phyloP scores from a whole-genome alignment of 2,329 filamentous ascomycete species.

The Penicillium carneum region DNA sequence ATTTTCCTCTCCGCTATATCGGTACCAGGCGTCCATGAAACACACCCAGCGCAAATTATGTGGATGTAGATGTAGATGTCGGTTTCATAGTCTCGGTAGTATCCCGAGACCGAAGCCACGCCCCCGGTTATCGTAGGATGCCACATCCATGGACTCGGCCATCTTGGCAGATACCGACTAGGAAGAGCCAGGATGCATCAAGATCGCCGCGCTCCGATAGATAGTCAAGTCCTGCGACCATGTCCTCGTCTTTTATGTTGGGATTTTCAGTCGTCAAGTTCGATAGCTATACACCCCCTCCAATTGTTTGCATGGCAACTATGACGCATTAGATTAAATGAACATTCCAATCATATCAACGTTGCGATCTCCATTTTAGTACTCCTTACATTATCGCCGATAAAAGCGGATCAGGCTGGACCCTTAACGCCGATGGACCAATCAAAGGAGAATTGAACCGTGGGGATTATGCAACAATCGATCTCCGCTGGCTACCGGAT shows the following conservation, averaged over 20 bases:
- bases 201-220: conserved; percentile 37
- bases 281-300: no score
- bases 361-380: no score
- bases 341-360: no score
- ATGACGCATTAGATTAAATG: no score
- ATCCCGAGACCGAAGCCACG: conserved; percentile 38
- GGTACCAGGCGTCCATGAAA: conserved; percentile 34
- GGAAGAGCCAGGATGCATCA: conserved; percentile 36
- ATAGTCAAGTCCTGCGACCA: conserved; percentile 40
- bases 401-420: no score
- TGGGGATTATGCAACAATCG: no score
- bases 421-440: no score
- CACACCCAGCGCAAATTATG: conserved; percentile 43
- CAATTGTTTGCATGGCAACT: no score
- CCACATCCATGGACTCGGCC: conserved; percentile 41
- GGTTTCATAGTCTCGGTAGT: conserved; percentile 41
- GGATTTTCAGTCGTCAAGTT: conserved; percentile 29
- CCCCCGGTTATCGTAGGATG: conserved; percentile 38
- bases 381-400: no score
- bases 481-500: no score
- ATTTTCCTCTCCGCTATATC: conserved; percentile 38
- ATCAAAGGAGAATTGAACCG: no score
- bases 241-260: conserved; percentile 3
- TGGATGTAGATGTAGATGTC: conserved; percentile 43
- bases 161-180: conserved; percentile 43